Base-by-base conservation (phyloP, 2,329 filamentous ascomycete species). In the Lecanoromycetidae sp. region DNA sequence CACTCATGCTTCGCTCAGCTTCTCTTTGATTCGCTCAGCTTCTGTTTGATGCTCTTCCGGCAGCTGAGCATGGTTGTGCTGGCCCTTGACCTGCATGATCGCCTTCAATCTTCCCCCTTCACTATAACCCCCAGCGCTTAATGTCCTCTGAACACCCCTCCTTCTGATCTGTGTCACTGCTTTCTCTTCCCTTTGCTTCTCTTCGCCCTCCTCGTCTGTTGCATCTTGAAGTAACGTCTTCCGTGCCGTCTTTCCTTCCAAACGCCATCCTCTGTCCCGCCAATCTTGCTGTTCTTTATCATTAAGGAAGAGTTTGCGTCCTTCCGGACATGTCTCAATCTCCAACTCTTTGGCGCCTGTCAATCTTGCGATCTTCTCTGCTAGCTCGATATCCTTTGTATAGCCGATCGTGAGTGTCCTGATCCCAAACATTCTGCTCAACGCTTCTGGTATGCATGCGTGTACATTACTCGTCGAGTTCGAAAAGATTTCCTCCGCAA, bases 401-500 rank as follows among this genome's bases (percentile, higher is more conserved):
- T 46, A 46, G n/a, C 43, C 43, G 8, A 46, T 39, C 13, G 43
- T 39, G n/a, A 46, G 43, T 7, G 33, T 20, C 13, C 30, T 12
- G 22, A 46, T 38, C 30, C 43, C 43, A 13, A 46, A 7, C 33
- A 46, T 39, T 35, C 19, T 46, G 4, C 19, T 15, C 26, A 46
- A 12, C 10, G 43, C 43, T 37, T 46, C 26, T 15, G 43, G 43
- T 5, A 46, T 46, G 17, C 43, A 46, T 13, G 43, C 43, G 25
- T 46, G 35, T 26, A 46, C 43, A 8, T 32, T 38, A 12, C 20
- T 39, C n/a, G 43, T 46, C 3, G 43, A 39, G n/a, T 46, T 46
- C 5, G 43, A 46, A 23, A 46, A 46, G 6, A 46, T 7, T 27
- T 46, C 43, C 25, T 46, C 43, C n/a, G 43, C 43, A 6, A 46